Conservation (phyloP, 371 early-diverging fungal genomes). For the Sporodiniella umbellata region DNA sequence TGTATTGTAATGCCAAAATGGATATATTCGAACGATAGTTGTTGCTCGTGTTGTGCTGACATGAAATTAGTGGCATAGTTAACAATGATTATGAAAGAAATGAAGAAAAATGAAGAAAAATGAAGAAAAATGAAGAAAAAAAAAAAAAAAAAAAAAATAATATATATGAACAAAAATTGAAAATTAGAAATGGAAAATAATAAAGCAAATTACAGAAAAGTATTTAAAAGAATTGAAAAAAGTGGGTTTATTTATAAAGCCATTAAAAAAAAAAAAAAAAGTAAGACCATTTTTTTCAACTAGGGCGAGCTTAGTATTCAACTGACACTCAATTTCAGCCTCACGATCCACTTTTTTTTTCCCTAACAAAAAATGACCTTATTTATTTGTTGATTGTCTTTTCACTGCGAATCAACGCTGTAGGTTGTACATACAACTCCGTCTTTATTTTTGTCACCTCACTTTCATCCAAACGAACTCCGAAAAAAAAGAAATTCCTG, state of each 20-base stretch:
- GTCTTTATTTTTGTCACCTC: too few species aligned
- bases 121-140: not conserved
- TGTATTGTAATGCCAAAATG: not conserved
- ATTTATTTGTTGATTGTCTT: too few species aligned
- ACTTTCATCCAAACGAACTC: too few species aligned
- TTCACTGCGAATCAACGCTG: too few species aligned
- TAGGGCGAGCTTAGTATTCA: not conserved
- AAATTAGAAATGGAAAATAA: not conserved
- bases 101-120: not conserved
- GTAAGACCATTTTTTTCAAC: slow-evolving; percentile 2
- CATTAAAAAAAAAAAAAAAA: not conserved
- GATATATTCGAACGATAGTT: not conserved
- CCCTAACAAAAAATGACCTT: too few species aligned
- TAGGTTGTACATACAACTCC: too few species aligned
- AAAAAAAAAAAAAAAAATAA: not conserved
- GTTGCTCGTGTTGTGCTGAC: not conserved
- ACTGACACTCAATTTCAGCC: too few species aligned
- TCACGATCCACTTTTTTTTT: too few species aligned
- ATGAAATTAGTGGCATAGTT: not conserved
- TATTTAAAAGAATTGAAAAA: not conserved
- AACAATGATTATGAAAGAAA: not conserved
- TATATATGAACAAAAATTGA: not conserved
- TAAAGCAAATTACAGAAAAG: not conserved
- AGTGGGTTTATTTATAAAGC: not conserved
- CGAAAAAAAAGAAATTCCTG: too few species aligned